phyloP scores from a whole-genome alignment of 2,329 filamentous ascomycete genomes.

The Hypoxylon sp. region DNA sequence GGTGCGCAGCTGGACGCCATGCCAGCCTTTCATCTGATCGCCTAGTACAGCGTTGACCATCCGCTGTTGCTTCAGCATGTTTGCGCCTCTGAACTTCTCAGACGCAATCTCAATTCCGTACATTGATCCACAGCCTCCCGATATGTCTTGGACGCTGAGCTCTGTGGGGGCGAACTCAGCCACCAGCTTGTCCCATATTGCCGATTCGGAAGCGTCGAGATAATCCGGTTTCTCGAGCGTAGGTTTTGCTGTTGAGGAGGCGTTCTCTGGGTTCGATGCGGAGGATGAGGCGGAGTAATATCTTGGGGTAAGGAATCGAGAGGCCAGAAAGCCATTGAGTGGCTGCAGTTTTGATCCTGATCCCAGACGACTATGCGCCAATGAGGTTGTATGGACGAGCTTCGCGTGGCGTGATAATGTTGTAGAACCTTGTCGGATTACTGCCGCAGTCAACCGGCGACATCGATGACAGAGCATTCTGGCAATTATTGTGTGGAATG shows the following conservation, averaged over 20 bases:
- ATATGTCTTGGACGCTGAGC: constrained; percentile 80
- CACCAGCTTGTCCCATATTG: constrained; percentile 67
- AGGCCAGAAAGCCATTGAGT: background rate
- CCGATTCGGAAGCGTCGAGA: constrained; percentile 67
- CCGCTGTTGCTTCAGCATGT: constrained; percentile 84
- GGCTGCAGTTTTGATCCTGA: constrained; percentile 9
- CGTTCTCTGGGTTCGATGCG: constrained; percentile 41
- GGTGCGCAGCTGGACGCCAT: constrained; percentile 84
- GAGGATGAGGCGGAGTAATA: constrained; percentile 47
- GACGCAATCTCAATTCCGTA: constrained; percentile 85
- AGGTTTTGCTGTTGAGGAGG: constrained; percentile 32
- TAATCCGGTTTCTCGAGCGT: constrained; percentile 60
- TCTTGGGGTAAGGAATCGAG: constrained; percentile 9
- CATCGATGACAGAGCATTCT: constrained; percentile 45
- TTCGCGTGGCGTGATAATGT: constrained; percentile 29
- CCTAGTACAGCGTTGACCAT: constrained; percentile 81
- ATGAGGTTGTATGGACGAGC: constrained; percentile 14
- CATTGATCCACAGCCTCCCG: constrained; percentile 88
- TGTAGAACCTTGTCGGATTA: constrained; percentile 32
- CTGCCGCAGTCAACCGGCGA: constrained; percentile 41
- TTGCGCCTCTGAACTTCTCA: constrained; percentile 75
- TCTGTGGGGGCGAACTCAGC: constrained; percentile 64
- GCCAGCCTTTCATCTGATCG: constrained; percentile 83
- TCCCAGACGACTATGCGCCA: constrained; percentile 19
- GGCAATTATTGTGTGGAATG: background rate